phyloP scores from a whole-genome alignment of 1,284 basidiomycete genomes.

The Puccinia triticina region DNA sequence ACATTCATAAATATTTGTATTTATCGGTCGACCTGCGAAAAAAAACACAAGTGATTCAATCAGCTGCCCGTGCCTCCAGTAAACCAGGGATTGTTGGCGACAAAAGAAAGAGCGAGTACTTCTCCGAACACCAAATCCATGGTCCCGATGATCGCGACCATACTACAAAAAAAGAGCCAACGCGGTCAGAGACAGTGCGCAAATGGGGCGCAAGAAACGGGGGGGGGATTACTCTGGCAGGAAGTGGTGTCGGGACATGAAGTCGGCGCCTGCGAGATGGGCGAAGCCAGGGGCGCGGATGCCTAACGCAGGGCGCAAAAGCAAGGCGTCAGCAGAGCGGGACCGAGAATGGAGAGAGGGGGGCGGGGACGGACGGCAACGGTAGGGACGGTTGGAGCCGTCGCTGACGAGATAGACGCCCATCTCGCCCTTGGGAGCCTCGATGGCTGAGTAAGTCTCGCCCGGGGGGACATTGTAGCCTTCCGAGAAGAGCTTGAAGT shows the following conservation, averaged over 20 bases:
- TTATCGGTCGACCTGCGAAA: background rate
- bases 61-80: background rate
- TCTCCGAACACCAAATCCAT: slow-evolving; percentile 52
- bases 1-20: background rate
- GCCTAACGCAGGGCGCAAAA: background rate
- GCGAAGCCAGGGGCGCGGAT: slow-evolving; percentile 72
- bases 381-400: slow-evolving; percentile 86
- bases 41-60: background rate
- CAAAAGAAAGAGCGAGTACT: slow-evolving; percentile 22
- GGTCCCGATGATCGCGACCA: slow-evolving; percentile 51
- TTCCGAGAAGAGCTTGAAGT: slow-evolving; percentile 95
- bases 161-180: slow-evolving; percentile 19
- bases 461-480: slow-evolving; percentile 96
- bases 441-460: slow-evolving; percentile 96
- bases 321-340: background rate
- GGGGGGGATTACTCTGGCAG: slow-evolving; percentile 34
- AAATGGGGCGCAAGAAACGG: background rate
- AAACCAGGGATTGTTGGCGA: background rate
- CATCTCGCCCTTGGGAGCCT: slow-evolving; percentile 99
- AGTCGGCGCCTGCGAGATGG: slow-evolving; percentile 86
- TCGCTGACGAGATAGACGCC: slow-evolving; percentile 91
- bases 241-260: slow-evolving; percentile 74
- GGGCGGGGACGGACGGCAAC: slow-evolving; percentile 86
- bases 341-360: slow-evolving; percentile 58
- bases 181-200: background rate